A percentile compares a stretch with the other conserved stretches of the same genome.
These are phyloP conservation scores for Breynia disticha DNA, from an alignment of 441 rosid species.

Conservation along the genomic window DNA sequence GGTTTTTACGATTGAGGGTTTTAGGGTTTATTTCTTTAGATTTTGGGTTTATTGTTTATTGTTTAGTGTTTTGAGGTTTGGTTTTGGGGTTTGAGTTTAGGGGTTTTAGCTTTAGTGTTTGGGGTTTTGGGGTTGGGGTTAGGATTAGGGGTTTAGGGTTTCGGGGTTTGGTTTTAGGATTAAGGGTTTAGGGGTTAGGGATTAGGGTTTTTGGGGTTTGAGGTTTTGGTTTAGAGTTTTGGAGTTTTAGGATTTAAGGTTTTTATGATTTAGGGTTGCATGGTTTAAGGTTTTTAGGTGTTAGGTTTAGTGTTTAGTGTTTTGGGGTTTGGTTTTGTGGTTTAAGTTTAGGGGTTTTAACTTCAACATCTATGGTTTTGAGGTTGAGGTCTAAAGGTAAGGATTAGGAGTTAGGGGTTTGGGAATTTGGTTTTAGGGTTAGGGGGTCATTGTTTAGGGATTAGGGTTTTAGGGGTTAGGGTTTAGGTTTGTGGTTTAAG, in stretches of 20 bases:
- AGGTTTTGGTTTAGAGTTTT: slow-evolving; percentile 5
- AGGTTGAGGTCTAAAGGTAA: slow-evolving; percentile 5
- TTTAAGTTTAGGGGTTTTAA: slow-evolving; percentile 7
- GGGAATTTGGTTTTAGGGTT: slow-evolving; percentile 9
- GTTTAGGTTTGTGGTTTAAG: slow-evolving; percentile 13
- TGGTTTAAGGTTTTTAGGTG: slow-evolving; percentile 2
- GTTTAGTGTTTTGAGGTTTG: slow-evolving; percentile 10
- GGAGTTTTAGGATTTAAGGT: slow-evolving; percentile 7
- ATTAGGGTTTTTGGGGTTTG: slow-evolving; percentile 4
- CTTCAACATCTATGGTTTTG: slow-evolving; percentile 1
- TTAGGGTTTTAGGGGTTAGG: slow-evolving; percentile 12
- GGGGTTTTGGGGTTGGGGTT: slow-evolving; percentile 15
- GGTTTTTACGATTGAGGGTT: too few relatives aligned
- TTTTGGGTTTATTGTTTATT: slow-evolving; percentile 9
- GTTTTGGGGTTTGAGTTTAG: slow-evolving; percentile 15
- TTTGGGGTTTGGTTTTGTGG: slow-evolving; percentile 15
- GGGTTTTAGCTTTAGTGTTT: slow-evolving; percentile 11
- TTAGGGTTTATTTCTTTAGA: slow-evolving; percentile 2
- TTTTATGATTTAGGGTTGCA: slow-evolving; percentile 3
- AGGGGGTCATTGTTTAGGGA: slow-evolving; percentile 8
- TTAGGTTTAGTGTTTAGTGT: slow-evolving; percentile 10
- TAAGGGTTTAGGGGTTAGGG: slow-evolving; percentile 9
- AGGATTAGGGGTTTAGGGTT: slow-evolving; percentile 11
- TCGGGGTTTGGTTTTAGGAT: too few relatives aligned
- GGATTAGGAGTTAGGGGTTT: slow-evolving; percentile 3